Evolutionary conservation across 768 basidiomycete species (phyloP), one percentile per base, ranked within the genome.

Genomic region (Mrakia blollopis): DNA sequence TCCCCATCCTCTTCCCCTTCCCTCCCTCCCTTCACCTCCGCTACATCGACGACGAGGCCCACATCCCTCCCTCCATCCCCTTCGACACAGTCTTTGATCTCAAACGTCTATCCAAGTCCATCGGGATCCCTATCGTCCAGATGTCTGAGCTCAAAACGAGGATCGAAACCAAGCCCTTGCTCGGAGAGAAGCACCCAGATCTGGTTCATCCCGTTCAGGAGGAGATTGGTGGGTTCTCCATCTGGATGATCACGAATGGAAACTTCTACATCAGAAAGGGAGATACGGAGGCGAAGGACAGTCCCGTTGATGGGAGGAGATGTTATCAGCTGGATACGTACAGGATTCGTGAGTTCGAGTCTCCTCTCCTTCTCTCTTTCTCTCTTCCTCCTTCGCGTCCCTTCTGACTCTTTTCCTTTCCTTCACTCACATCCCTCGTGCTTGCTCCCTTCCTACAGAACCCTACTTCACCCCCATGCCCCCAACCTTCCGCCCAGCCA

Each of bases 1-100:
- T 78, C 28, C 79, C 79, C 25, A 79, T 79, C 70, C 14, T 79
- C 70, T 77, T 77, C 74, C 79, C 79, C 14, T 79, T 79, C 79
- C 79, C 79, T 21, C 79, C 79, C 11, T 74, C 77, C 11, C 77
- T 47, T 14, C 76, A 79, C 67, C 74, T 77, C 28, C 76, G 77
- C 10, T 77, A 77, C 71, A 71, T 77, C 61, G 79, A 77, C 54
- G 79, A 77, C 76, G 76, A 69, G 10, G 79, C 69, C n/a, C 79
- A 77, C 67, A 72, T 77, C 54, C 76, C 79, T 10, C 68, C 72
- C 10, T 74, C 77, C 41, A 73, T 79, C 50, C 76, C 79, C 3
- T 79, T 79, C 73, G 74, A 68, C 62, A 68, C 52, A n/a, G 75
- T 79, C 28, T 79, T 79, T 41, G 79, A 79, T 41, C 76, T 79